These are phyloP conservation scores for Wickerhamiella kurtzmanii DNA, from an alignment of 805 yeast genomes.

Conservation along the genomic window DNA sequence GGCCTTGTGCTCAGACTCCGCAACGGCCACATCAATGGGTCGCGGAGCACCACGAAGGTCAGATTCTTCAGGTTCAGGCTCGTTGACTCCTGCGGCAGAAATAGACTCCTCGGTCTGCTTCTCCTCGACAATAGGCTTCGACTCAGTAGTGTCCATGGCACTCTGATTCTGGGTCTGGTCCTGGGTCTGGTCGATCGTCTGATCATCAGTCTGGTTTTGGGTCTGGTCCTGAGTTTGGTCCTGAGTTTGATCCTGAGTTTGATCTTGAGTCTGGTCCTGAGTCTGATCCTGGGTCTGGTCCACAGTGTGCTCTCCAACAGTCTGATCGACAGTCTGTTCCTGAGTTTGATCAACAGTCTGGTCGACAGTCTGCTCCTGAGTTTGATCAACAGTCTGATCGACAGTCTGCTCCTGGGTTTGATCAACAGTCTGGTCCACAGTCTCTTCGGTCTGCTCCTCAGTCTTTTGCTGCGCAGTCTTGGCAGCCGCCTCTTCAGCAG, in stretches of 20 bases:
- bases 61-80: conserved; percentile 1
- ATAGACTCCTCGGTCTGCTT: neutral
- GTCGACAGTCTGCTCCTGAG: neutral
- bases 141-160: too few relatives aligned
- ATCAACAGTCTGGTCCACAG: neutral
- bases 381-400: neutral
- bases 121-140: neutral
- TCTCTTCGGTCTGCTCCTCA: neutral
- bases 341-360: neutral
- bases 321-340: neutral
- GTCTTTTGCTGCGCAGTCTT: neutral
- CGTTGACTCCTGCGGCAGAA: neutral
- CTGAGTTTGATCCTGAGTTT: neutral
- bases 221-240: neutral
- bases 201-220: neutral
- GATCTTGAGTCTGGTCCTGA: neutral
- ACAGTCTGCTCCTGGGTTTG: neutral
- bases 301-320: neutral
- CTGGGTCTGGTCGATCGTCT: neutral
- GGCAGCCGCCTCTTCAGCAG: conserved; percentile 7
- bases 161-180: neutral
- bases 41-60: conserved; percentile 1
- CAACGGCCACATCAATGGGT: conserved; percentile 3
- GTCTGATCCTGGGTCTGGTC: neutral
- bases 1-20: conserved; percentile 14